Percentiles rank a stretch among this genome's conserved stretches.
phyloP scores from a whole-genome alignment of 2,329 filamentous ascomycete species.

The Aspergillus sp. region DNA sequence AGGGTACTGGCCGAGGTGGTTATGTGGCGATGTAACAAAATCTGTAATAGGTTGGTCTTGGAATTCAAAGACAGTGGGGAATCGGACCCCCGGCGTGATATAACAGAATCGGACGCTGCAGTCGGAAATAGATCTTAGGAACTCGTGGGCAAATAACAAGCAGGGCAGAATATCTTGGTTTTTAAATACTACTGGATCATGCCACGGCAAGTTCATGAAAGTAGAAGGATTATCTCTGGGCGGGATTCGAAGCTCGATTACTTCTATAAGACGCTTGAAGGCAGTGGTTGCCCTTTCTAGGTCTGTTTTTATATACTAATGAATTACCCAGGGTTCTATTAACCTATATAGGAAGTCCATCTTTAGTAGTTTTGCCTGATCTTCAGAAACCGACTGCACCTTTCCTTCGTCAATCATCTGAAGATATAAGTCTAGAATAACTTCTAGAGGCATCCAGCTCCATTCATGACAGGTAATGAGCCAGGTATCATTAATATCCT shows the following conservation, averaged over 20 bases:
- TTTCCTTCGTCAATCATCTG: constrained; percentile 11
- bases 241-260: constrained; percentile 2
- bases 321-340: background rate
- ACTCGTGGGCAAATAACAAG: background rate
- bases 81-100: constrained; percentile 17
- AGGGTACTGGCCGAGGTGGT: constrained; percentile 3
- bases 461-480: constrained; percentile 2
- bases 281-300: constrained; percentile 2
- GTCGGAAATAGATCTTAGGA: background rate
- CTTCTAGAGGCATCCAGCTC: constrained; percentile 15
- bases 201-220: constrained; percentile 3
- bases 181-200: background rate
- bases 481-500: constrained; percentile 5
- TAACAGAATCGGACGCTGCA: constrained; percentile 13
- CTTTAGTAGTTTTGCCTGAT: no score
- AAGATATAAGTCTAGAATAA: constrained; percentile 13
- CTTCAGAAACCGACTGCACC: background rate
- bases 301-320: constrained; percentile 2
- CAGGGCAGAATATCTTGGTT: background rate
- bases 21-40: constrained; percentile 7
- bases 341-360: no score
- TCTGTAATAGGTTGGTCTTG: constrained; percentile 11
- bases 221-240: background rate
- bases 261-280: constrained; percentile 7
- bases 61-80: constrained; percentile 13